A percentile compares a stretch with the other conserved stretches of the same genome.
Conservation (phyloP, 2,329 filamentous ascomycete species). For the Onygenales sp. region DNA sequence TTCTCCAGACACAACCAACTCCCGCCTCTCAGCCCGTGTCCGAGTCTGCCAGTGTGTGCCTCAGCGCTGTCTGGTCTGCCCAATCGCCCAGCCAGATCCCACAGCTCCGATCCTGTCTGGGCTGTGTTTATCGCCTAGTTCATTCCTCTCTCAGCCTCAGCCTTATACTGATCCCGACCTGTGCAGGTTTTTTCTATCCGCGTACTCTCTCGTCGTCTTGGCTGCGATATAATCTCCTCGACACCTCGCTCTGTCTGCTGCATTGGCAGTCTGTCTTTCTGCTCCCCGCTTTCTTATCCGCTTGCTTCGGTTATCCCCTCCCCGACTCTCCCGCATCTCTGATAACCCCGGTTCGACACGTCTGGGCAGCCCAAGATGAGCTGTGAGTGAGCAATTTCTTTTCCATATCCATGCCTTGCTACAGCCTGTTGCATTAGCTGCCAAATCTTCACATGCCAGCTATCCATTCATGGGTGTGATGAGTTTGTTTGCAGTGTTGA, state of each 20-base stretch:
- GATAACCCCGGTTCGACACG: background rate
- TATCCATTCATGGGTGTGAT: background rate
- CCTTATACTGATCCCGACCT: background rate
- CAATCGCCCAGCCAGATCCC: too few relatives aligned
- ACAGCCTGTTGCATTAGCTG: background rate
- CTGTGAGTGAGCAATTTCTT: slow-evolving; percentile 13
- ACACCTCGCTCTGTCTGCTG: background rate
- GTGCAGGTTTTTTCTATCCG: background rate
- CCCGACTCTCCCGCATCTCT: background rate
- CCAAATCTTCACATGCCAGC: background rate
- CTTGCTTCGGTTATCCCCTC: slow-evolving; percentile 2
- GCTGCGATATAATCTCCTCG: background rate
- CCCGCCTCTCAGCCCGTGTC: too few relatives aligned
- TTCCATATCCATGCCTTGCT: background rate
- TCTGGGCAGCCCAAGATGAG: slow-evolving; percentile 11
- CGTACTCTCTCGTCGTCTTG: background rate
- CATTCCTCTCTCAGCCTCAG: background rate
- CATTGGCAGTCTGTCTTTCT: background rate
- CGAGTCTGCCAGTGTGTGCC: too few relatives aligned
- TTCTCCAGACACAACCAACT: too few relatives aligned
- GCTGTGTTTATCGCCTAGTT: background rate
- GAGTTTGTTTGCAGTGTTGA: too few relatives aligned
- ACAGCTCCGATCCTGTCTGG: too few relatives aligned
- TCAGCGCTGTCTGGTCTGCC: too few relatives aligned
- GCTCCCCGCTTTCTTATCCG: background rate